phyloP scores from a whole-genome alignment of 1,284 basidiomycete species.

The Neolentinus lepideus region DNA sequence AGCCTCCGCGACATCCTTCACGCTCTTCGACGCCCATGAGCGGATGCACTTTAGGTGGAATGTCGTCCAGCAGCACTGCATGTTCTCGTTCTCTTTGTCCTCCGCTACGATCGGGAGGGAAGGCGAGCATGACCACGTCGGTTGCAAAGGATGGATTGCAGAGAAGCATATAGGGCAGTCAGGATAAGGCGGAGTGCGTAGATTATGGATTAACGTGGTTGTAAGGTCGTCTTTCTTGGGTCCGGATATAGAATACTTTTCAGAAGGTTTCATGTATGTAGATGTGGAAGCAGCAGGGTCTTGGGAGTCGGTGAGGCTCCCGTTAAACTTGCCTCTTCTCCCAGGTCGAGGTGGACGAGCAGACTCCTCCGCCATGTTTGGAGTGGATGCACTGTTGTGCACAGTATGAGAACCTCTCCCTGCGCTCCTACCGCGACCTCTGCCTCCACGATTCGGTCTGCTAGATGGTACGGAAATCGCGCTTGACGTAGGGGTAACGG shows the following conservation, averaged over 20 bases:
- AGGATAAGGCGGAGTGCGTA: constrained; percentile 60
- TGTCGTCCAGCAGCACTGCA: constrained; percentile 76
- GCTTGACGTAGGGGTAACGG: not conserved
- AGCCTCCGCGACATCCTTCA: constrained; percentile 70
- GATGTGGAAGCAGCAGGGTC: not conserved
- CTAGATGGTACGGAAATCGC: not conserved
- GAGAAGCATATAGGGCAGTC: constrained; percentile 82
- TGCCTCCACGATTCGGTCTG: not conserved
- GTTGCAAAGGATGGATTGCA: constrained; percentile 61
- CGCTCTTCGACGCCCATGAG: constrained; percentile 73
- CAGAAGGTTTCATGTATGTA: not conserved
- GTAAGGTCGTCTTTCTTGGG: constrained; percentile 52
- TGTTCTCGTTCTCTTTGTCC: constrained; percentile 12
- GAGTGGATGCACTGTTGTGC: not conserved
- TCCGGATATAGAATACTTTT: constrained; percentile 4
- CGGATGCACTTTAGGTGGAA: constrained; percentile 80
- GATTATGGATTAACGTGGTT: constrained; percentile 53
- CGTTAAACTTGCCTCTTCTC: not conserved
- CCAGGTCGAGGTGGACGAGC: not conserved
- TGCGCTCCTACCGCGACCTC: not conserved
- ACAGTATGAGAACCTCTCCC: not conserved
- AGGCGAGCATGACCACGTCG: constrained; percentile 76
- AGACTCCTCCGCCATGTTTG: not conserved
- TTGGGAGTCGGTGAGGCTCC: constrained; percentile 1
- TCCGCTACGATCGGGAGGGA: constrained; percentile 26